Evolutionary conservation across 768 basidiomycete genomes (phyloP), one percentile per base, ranked within the genome.

Genomic region (Lactifluus piperatus): DNA sequence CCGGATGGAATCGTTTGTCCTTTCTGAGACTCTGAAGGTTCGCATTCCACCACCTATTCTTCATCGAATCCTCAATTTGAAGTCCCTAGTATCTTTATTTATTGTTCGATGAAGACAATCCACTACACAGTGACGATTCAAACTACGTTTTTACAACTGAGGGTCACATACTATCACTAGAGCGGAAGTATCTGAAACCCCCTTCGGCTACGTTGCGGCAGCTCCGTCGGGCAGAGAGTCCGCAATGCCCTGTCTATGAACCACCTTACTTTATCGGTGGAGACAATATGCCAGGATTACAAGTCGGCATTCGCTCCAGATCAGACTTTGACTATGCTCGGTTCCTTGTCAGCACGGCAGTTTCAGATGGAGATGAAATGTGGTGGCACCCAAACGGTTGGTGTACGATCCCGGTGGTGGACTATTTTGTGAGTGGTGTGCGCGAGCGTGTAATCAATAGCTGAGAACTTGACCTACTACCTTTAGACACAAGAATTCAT

Each of bases 1-100:
- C 67, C 81, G 95, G 60, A 98, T 98, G 97, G 97, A 98, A 71
- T 92, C 89, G 5, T 99, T 98, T 70, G 83, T 83, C n/a, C 77
- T 97, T 32, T 93, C 91, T 3, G 94, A 95, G 73, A 93, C 93
- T 0, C 74, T 97, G 48, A 95, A 94, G 79, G 92, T 86, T 59
- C 32, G 50, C 71, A 57, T n/a, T 43, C 16, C 8, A 41, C 16
- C 27, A 26, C 48, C 37, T 37, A 11, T 48, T 32, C 4, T 8
- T 37, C 56, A 8, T 26, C 26, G 11, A 43, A 45, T 51, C 5
- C 7, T 55, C 29, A 55, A 55, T 51, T 2, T 6, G 22, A 45
- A 45, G 14, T 4, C 10, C 32, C 51, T 37, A 97, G 89, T 99
- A 98, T 76, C 80, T 98, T 18, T 98, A 84, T 71, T 79, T 97